Evolutionary conservation across 192 early-diverging fungal genomes (phyloP), one percentile per base, ranked within the genome.

Genomic region (Haplosporangium gracile): DNA sequence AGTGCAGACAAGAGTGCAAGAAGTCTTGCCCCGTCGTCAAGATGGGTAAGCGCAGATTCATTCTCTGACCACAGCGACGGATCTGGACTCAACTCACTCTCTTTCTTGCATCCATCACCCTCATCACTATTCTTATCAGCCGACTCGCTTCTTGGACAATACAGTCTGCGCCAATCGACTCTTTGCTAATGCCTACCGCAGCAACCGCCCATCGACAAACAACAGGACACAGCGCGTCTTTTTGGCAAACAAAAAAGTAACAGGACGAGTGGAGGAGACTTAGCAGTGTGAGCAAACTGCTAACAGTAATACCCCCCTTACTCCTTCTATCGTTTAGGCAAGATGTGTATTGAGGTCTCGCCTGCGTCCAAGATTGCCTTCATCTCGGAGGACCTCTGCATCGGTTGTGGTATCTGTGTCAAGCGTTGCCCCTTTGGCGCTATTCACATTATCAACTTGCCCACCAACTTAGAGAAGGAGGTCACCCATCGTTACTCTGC

Each of bases 1-100:
- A 99, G 88, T 99, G 98, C 86, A 91, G 96, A 88, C 98, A 98
- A 86, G 98, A 99, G 90, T 99, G 98, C 93, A 99, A 99, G 90
- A 95, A 95, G 82, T 93, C 94, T 26, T 99, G 98, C 82, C 98
- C 98, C 16, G 98, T 99, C 34, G 97, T 97, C 73, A 90, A 95
- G 74, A 98, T 99, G 97, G 98, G 97, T 96, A 93, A 93, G 94
- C 43, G 38, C 26, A 40, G 38, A 49, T 69, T 24, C 73, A 43
- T 36, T 5, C 9, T 15, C 36, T 36, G 36, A 36, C 36, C 2
- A 36, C 36, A 36, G 36, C 6, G 26, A 29, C n/a, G 39, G 34
- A 75, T 75, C 38, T 36, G 24, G 47, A 40, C 24, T 68, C 22
- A 70, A 75, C 47, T 34, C 69, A n/a, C 22, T 3, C n/a, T 26